These are phyloP conservation scores for Epichloe glyceriae DNA, from an alignment of 2,329 filamentous ascomycete genomes.

Conservation along the genomic window DNA sequence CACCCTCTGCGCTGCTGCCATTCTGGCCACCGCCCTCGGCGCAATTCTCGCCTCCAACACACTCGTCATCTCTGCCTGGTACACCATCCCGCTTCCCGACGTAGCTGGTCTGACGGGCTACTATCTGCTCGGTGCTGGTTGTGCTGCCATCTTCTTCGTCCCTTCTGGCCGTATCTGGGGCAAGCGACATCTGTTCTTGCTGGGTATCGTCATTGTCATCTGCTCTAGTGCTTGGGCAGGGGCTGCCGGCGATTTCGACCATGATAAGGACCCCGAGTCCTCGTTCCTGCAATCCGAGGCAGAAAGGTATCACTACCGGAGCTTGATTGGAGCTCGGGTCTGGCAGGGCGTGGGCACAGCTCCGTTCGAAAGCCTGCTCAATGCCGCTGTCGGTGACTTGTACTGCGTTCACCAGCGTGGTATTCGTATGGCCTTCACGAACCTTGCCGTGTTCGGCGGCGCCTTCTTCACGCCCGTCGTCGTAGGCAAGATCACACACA, in stretches of 20 bases:
- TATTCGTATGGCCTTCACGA: slow-evolving; percentile 70
- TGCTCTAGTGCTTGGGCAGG: slow-evolving; percentile 69
- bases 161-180: slow-evolving; percentile 84
- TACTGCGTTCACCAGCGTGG: slow-evolving; percentile 82
- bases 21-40: slow-evolving; percentile 73
- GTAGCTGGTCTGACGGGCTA: slow-evolving; percentile 78
- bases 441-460: slow-evolving; percentile 44
- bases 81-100: slow-evolving; percentile 53
- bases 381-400: slow-evolving; percentile 77
- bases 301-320: slow-evolving; percentile 43
- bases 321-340: slow-evolving; percentile 64
- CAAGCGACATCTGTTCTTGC: slow-evolving; percentile 75
- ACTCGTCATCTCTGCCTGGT: slow-evolving; percentile 58
- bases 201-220: slow-evolving; percentile 64
- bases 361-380: slow-evolving; percentile 82
- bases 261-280: neutral
- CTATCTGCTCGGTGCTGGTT: slow-evolving; percentile 69
- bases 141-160: slow-evolving; percentile 74
- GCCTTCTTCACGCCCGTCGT: slow-evolving; percentile 68
- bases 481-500: slow-evolving; percentile 70
- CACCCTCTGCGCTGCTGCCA: slow-evolving; percentile 64
- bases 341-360: slow-evolving; percentile 79
- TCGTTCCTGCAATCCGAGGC: slow-evolving; percentile 1
- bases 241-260: slow-evolving; percentile 34
- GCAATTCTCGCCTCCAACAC: slow-evolving; percentile 85